Evolutionary conservation across 495 filamentous ascomycete species (phyloP).

Genomic region (Aspergillus cavernicola): DNA sequence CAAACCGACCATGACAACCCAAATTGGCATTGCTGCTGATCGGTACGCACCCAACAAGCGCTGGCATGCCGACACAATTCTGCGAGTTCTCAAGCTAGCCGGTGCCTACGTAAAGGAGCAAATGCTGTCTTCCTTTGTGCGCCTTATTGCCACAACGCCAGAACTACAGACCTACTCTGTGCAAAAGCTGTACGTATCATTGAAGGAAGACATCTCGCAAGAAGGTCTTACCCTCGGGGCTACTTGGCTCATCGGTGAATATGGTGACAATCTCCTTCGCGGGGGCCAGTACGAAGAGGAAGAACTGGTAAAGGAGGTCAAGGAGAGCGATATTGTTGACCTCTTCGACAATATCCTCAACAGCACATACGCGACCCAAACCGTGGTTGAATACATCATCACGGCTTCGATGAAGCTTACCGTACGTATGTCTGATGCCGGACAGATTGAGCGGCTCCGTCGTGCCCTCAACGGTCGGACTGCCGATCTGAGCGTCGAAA

Average conservation of each 20-base stretch:
- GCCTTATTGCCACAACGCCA: constrained; percentile 89
- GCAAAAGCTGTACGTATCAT: constrained; percentile 83
- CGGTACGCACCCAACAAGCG: constrained; percentile 93
- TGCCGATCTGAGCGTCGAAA: constrained; percentile 84
- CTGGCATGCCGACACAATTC: constrained; percentile 97
- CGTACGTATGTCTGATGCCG: constrained; percentile 74
- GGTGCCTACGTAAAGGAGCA: constrained; percentile 97
- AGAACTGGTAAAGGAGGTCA: constrained; percentile 84
- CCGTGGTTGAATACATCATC: constrained; percentile 89
- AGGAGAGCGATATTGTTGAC: constrained; percentile 86
- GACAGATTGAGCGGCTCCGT: constrained; percentile 80
- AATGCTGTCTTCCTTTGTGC: constrained; percentile 93
- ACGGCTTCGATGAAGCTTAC: constrained; percentile 95
- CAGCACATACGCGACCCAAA: constrained; percentile 87
- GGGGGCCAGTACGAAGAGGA: constrained; percentile 95
- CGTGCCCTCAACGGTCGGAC: constrained; percentile 72
- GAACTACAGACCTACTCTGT: constrained; percentile 95
- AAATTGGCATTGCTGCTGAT: constrained; percentile 96
- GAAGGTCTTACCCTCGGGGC: constrained; percentile 91
- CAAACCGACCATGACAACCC: constrained; percentile 94
- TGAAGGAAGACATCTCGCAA: constrained; percentile 96
- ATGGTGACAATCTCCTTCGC: constrained; percentile 79
- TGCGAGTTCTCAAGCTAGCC: constrained; percentile 89
- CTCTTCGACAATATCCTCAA: constrained; percentile 87
- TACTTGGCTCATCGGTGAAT: constrained; percentile 98